Base-by-base conservation (phyloP, 192 early-diverging fungal genomes). In the Spinellus fusiger region DNA sequence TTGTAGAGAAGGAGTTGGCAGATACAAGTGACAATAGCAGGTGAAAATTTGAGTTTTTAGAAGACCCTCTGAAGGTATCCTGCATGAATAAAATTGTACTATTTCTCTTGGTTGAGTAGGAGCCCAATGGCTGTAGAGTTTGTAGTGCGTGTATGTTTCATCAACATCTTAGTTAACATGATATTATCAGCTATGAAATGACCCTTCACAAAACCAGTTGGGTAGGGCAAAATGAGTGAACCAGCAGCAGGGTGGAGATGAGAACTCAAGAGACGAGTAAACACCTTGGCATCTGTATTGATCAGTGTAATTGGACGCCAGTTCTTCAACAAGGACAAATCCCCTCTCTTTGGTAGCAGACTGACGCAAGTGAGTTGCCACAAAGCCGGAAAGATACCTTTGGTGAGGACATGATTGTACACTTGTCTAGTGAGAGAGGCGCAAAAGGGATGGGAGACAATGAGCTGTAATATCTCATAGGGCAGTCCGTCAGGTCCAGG, bases 51-150 rank as follows among this genome's bases (percentile, higher is more conserved):
- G 10, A 18, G 13, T 18, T 18, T 44, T 12, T 12, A 12, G 15
- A 44, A n/a, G 3, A 44, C 10, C 40, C 13, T 12, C 13, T 18
- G 18, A 44, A 44, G 25, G 31, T 73, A 73, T 0, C 2, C 31
- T 15, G 56, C 58, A 33, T 73, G 55, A 1, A 73, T 57, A 23
- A 61, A 35, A 34, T 73, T 65, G 49, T 67, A 73, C 0, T 60
- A 64, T 37, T 67, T 67, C 5, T 66, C 59, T 47, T 71, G 64
- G 25, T 71, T 64, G 5, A 71, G 18, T 7, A 53, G 37, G 10
- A 62, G n/a, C 44, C 61, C 64, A 22, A 65, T 56, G 1, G n/a
- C 61, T 23, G n/a, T 10, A 16, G 37, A 12, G 9, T 16, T 6
- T 2, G 9, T 29, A 22, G 32, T 5, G 5, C 16, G 49, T 0